These are phyloP conservation scores for Boletus rubropictus DNA, from an alignment of 768 basidiomycete genomes.

Conservation along the genomic window DNA sequence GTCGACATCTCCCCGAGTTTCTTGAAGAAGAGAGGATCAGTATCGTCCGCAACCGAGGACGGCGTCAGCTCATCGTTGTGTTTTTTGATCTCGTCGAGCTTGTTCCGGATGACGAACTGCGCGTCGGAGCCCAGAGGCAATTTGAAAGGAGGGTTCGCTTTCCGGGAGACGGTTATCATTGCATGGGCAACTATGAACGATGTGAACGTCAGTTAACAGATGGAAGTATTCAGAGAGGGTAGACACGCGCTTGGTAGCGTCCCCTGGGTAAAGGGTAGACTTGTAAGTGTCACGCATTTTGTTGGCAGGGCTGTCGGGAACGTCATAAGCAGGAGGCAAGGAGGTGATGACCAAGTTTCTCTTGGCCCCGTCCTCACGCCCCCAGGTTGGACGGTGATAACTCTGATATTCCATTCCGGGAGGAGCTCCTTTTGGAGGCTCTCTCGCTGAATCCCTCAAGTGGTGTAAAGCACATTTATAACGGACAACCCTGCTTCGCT, in stretches of 20 bases:
- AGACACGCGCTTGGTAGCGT: constrained; percentile 13
- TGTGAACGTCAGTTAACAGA: not conserved
- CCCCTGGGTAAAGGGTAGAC: not conserved
- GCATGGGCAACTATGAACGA: constrained; percentile 12
- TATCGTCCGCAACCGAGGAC: constrained; percentile 20
- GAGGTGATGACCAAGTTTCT: constrained; percentile 12
- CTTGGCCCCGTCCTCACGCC: constrained; percentile 19
- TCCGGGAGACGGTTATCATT: constrained; percentile 15
- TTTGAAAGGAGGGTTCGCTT: constrained; percentile 18
- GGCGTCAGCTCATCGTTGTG: constrained; percentile 10
- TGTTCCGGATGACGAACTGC: constrained; percentile 13
- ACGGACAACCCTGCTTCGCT: not conserved
- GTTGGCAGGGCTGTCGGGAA: constrained; percentile 13
- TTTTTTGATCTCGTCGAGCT: constrained; percentile 15
- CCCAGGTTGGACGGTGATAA: constrained; percentile 21
- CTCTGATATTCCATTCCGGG: constrained; percentile 26
- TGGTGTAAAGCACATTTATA: constrained; percentile 4
- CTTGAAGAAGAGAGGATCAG: constrained; percentile 13
- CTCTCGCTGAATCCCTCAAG: constrained; percentile 25
- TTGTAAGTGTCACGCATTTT: constrained; percentile 11
- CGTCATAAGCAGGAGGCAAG: constrained; percentile 13
- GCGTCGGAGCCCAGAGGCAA: constrained; percentile 19
- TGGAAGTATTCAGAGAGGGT: not conserved
- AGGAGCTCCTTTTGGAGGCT: constrained; percentile 19
- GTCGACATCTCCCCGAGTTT: not conserved